Conservation (phyloP, 2,329 filamentous ascomycete species). For the Fusarium foetens region DNA sequence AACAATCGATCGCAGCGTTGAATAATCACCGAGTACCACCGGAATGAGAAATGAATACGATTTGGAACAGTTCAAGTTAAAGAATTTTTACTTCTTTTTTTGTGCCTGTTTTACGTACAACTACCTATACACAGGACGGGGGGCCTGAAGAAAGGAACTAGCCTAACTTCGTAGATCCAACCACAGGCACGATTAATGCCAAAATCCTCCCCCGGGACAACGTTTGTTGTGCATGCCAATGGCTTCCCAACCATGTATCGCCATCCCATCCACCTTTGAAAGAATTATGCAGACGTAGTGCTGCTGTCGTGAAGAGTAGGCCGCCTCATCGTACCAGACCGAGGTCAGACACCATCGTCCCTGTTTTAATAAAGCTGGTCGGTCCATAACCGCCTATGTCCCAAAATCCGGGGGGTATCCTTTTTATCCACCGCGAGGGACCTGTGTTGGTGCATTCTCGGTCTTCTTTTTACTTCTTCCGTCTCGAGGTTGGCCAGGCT, state of each 20-base stretch:
- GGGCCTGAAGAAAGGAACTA: conserved; percentile 39
- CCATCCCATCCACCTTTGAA: conserved; percentile 38
- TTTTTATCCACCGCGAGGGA: conserved; percentile 42
- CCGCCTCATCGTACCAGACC: conserved; percentile 46
- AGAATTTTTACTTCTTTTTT: conserved; percentile 52
- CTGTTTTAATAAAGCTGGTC: conserved; percentile 30
- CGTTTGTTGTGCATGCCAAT: conserved; percentile 20
- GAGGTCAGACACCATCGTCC: conserved; percentile 43
- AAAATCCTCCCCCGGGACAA: conserved; percentile 39
- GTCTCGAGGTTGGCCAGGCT: conserved; percentile 44
- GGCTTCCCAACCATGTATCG: conserved; percentile 18
- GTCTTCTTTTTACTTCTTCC: conserved; percentile 44
- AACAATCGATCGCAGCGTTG: not conserved
- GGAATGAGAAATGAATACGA: conserved; percentile 28
- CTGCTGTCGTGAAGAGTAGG: conserved; percentile 45
- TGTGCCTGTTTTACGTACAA: conserved; percentile 51
- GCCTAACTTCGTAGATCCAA: conserved; percentile 39
- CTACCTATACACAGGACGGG: conserved; percentile 52
- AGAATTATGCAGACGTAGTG: conserved; percentile 47
- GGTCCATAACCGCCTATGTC: conserved; percentile 29
- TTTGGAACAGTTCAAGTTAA: conserved; percentile 28
- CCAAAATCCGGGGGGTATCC: conserved; percentile 41
- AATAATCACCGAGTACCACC: not conserved
- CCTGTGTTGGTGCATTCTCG: conserved; percentile 49
- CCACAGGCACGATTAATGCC: conserved; percentile 35